Conservation (phyloP, 768 basidiomycete species). For the Wakefieldia striispora region DNA sequence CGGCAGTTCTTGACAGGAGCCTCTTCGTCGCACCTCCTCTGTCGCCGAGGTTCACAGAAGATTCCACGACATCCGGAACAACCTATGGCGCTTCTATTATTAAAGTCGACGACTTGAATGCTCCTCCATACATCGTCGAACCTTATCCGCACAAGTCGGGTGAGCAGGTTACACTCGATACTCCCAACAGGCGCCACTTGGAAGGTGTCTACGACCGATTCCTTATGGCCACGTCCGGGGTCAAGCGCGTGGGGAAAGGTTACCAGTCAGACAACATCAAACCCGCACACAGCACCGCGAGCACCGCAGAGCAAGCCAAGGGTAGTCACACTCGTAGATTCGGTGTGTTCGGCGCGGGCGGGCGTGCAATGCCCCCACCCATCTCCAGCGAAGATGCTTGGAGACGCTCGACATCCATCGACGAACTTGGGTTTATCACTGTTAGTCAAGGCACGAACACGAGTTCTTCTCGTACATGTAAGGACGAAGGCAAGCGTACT, state of each 20-base stretch:
- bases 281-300: slow-evolving; percentile 36
- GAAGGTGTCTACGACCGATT: slow-evolving; percentile 82
- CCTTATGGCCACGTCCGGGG: slow-evolving; percentile 77
- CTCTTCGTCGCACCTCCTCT: slow-evolving; percentile 61
- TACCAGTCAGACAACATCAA: slow-evolving; percentile 70
- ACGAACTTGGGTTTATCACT: slow-evolving; percentile 62
- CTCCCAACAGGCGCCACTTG: slow-evolving; percentile 56
- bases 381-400: slow-evolving; percentile 64
- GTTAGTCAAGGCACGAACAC: slow-evolving; percentile 29
- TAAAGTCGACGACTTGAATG: slow-evolving; percentile 46
- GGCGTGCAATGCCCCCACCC: slow-evolving; percentile 66
- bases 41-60: slow-evolving; percentile 36
- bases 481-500: slow-evolving; percentile 48
- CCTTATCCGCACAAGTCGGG: slow-evolving; percentile 55
- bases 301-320: slow-evolving; percentile 20
- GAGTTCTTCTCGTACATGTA: slow-evolving; percentile 29
- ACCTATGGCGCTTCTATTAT: slow-evolving; percentile 10
- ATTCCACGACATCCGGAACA: slow-evolving; percentile 28
- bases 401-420: slow-evolving; percentile 48
- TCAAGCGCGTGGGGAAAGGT: slow-evolving; percentile 76
- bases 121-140: slow-evolving; percentile 62
- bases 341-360: slow-evolving; percentile 32
- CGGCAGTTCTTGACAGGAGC: slow-evolving; percentile 64
- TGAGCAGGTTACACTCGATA: slow-evolving; percentile 40
- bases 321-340: slow-evolving; percentile 23